Conservation (phyloP, 2,329 filamentous ascomycete species). For the Chlorencoelia australis region DNA sequence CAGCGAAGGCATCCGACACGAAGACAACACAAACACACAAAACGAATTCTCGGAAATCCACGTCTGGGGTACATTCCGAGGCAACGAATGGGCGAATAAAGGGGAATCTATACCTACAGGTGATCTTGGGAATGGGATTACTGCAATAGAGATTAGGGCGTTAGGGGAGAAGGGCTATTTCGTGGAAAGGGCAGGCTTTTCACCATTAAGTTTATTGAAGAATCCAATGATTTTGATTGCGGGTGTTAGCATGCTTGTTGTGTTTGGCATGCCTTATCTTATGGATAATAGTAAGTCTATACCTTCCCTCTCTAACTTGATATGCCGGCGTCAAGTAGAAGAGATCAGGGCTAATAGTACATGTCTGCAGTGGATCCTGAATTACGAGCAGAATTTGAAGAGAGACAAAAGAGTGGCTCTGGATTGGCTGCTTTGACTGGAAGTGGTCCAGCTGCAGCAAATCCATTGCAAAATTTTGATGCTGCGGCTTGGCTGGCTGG, state of each 20-base stretch:
- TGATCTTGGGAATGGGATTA: slow-evolving; percentile 12
- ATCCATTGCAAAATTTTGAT: slow-evolving; percentile 52
- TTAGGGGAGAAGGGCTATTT: slow-evolving; percentile 59
- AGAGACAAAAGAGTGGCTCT: slow-evolving; percentile 59
- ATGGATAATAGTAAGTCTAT: slow-evolving; percentile 79
- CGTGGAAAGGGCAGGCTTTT: slow-evolving; percentile 62
- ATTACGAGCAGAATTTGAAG: slow-evolving; percentile 83
- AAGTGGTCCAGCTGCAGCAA: slow-evolving; percentile 33
- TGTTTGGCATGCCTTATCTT: slow-evolving; percentile 88
- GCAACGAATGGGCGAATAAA: slow-evolving; percentile 82
- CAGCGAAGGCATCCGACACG: slow-evolving; percentile 18
- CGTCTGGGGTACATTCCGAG: slow-evolving; percentile 77
- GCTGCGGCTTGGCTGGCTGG: slow-evolving; percentile 60
- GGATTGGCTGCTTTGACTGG: slow-evolving; percentile 48
- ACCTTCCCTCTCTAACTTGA: not conserved
- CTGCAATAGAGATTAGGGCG: slow-evolving; percentile 3
- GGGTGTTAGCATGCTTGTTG: slow-evolving; percentile 68
- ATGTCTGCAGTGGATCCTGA: slow-evolving; percentile 82
- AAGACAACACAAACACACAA: slow-evolving; percentile 23
- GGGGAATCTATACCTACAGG: slow-evolving; percentile 48
- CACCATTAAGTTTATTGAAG: slow-evolving; percentile 72
- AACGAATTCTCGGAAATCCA: slow-evolving; percentile 36
- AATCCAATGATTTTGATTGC: slow-evolving; percentile 96
- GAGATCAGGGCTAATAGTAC: slow-evolving; percentile 5
- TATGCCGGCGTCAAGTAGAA: not conserved